phyloP scores from a whole-genome alignment of 192 early-diverging fungal genomes.

The Gigaspora rosea region DNA sequence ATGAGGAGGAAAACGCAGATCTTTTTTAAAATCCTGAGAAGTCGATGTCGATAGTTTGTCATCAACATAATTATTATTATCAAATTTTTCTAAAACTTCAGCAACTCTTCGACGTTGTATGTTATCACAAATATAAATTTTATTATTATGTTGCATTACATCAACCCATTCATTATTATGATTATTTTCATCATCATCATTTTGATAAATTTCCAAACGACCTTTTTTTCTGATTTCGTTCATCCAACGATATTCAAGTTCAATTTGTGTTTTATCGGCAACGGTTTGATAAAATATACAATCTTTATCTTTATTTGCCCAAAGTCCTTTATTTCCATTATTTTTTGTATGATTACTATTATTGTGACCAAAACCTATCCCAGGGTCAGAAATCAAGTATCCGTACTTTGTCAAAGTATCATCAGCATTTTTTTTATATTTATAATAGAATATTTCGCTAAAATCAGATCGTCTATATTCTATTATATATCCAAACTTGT shows the following conservation, averaged over 20 bases:
- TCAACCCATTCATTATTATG: slow-evolving; percentile 4
- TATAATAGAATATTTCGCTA: slow-evolving; percentile 14
- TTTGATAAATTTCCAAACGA: not conserved
- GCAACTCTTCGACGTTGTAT: slow-evolving; percentile 24
- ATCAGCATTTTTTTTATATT: slow-evolving; percentile 22
- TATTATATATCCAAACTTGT: slow-evolving; percentile 21
- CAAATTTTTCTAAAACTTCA: slow-evolving; percentile 14
- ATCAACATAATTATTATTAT: not conserved
- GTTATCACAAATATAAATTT: not conserved
- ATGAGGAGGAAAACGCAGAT: no score
- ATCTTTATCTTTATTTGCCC: slow-evolving; percentile 18
- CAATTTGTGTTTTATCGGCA: slow-evolving; percentile 26
- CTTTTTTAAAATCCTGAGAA: no score
- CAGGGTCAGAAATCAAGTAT: not conserved
- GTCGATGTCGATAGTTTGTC: no score
- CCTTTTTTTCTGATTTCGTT: not conserved
- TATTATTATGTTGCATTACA: slow-evolving; percentile 31
- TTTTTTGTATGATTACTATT: not conserved
- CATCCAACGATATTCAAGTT: slow-evolving; percentile 17
- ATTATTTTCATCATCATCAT: not conserved
- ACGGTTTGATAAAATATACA: slow-evolving; percentile 30
- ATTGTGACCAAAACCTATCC: not conserved
- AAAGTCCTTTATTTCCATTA: not conserved
- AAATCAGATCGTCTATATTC: slow-evolving; percentile 13
- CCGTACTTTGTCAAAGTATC: slow-evolving; percentile 24